A percentile compares a stretch with the other conserved stretches of the same genome.
These are phyloP conservation scores for Coelastrella sp. DNA, from an alignment of 139 green algal species.

Conservation along the genomic window DNA sequence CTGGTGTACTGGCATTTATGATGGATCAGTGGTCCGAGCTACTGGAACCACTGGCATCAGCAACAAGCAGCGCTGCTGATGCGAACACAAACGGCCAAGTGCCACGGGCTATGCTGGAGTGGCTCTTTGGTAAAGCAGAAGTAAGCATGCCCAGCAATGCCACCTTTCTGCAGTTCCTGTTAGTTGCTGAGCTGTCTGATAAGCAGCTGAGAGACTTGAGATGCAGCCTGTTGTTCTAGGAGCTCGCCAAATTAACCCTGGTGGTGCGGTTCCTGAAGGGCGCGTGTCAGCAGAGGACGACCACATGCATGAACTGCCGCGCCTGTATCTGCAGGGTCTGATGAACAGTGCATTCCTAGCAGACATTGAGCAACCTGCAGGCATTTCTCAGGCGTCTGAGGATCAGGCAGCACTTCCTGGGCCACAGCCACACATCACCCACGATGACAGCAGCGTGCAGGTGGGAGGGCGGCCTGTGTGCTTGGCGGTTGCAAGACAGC, in stretches of 20 bases:
- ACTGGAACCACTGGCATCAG: slow-evolving; percentile 8
- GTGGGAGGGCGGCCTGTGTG: not conserved
- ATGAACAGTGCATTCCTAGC: slow-evolving; percentile 20
- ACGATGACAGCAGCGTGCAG: slow-evolving; percentile 33
- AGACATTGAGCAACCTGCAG: not conserved
- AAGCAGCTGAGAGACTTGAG: not conserved
- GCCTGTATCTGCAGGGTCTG: slow-evolving; percentile 27
- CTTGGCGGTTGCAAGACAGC: too few species aligned
- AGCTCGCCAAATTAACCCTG: too few species aligned
- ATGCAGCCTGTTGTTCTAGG: not conserved
- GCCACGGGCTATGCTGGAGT: slow-evolving; percentile 42
- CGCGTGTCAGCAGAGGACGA: too few species aligned
- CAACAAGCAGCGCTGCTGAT: not conserved
- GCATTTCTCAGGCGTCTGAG: not conserved
- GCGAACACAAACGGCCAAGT: not conserved
- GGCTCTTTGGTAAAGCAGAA: slow-evolving; percentile 25
- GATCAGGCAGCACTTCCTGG: not conserved
- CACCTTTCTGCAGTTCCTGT: too few species aligned
- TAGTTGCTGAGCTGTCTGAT: too few species aligned
- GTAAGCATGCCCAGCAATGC: too few species aligned
- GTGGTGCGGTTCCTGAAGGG: too few species aligned
- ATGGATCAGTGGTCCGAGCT: slow-evolving; percentile 41
- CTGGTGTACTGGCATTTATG: slow-evolving; percentile 44
- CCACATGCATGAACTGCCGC: too few species aligned
- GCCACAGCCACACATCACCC: slow-evolving; percentile 4